phyloP scores from a whole-genome alignment of 306 rosid species.

The Dryas octopetala region DNA sequence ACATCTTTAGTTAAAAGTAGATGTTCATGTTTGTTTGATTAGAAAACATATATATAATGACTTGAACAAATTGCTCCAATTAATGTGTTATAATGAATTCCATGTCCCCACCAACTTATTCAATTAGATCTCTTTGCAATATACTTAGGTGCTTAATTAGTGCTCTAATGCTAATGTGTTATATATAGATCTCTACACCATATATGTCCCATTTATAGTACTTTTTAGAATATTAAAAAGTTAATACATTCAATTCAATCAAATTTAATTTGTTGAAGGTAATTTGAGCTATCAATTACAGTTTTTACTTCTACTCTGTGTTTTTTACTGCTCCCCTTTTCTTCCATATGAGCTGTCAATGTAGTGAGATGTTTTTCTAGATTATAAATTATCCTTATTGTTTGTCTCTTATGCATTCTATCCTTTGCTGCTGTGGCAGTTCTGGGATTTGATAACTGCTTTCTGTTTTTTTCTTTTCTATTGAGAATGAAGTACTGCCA shows the following conservation, averaged over 20 bases:
- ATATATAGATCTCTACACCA: too few relatives aligned
- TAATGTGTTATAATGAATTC: neutral
- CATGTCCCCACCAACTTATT: neutral
- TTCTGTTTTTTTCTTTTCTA: too few relatives aligned
- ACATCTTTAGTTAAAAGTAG: slow-evolving; percentile 19
- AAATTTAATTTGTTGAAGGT: too few relatives aligned
- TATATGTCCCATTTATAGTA: too few relatives aligned
- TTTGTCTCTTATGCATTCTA: neutral
- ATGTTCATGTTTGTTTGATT: slow-evolving; percentile 2
- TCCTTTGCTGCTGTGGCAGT: neutral
- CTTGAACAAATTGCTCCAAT: neutral
- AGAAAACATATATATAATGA: neutral
- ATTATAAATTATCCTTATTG: slow-evolving; percentile 17
- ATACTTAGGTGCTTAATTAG: neutral
- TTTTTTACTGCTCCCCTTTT: slow-evolving; percentile 15
- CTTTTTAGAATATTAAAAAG: too few relatives aligned
- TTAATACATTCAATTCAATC: too few relatives aligned
- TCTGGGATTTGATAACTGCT: neutral
- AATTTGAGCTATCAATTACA: too few relatives aligned
- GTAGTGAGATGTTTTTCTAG: neutral
- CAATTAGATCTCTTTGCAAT: too few relatives aligned
- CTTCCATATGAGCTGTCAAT: slow-evolving; percentile 26
- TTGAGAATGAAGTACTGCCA: neutral
- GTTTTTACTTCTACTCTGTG: too few relatives aligned
- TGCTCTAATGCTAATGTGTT: neutral